Conservation (phyloP, 768 basidiomycete genomes). For the Lentinula aciculospora region DNA sequence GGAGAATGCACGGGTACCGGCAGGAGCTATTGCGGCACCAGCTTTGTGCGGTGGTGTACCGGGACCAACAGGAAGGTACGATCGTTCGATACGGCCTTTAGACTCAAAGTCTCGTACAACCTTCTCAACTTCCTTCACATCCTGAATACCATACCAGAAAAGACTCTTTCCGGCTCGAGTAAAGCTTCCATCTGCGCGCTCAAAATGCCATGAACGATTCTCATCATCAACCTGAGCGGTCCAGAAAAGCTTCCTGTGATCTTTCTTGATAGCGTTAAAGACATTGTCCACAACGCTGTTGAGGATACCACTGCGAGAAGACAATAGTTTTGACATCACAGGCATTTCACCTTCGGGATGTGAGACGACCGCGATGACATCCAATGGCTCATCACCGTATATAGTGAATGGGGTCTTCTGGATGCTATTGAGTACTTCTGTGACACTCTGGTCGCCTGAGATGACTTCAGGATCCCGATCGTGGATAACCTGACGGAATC, state of each 20-base stretch:
- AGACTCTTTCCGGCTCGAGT: conserved; percentile 88
- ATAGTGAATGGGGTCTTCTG: conserved; percentile 85
- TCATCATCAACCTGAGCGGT: conserved; percentile 96
- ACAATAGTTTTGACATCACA: conserved; percentile 88
- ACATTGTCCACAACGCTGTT: conserved; percentile 98
- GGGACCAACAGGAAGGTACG: conserved; percentile 86
- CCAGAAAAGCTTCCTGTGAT: conserved; percentile 94
- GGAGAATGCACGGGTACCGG: conserved; percentile 44
- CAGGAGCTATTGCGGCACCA: conserved; percentile 14
- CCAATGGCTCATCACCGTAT: conserved; percentile 97
- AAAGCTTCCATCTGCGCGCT: conserved; percentile 96
- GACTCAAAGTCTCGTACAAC: conserved; percentile 71
- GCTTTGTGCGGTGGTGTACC: conserved; percentile 52
- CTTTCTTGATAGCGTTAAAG: conserved; percentile 93
- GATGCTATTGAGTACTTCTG: conserved; percentile 78
- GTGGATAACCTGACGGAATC: conserved; percentile 90
- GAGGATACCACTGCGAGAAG: conserved; percentile 82
- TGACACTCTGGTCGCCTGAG: conserved; percentile 76
- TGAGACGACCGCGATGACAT: conserved; percentile 90
- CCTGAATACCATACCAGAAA: conserved; percentile 97
- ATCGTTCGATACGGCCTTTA: conserved; percentile 79
- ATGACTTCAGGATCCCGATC: conserved; percentile 94
- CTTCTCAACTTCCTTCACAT: conserved; percentile 86
- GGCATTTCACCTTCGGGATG: conserved; percentile 87
- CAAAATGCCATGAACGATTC: conserved; percentile 97